Base-by-base conservation (phyloP, 345 rosid species). In the Dovyalis caffra region DNA sequence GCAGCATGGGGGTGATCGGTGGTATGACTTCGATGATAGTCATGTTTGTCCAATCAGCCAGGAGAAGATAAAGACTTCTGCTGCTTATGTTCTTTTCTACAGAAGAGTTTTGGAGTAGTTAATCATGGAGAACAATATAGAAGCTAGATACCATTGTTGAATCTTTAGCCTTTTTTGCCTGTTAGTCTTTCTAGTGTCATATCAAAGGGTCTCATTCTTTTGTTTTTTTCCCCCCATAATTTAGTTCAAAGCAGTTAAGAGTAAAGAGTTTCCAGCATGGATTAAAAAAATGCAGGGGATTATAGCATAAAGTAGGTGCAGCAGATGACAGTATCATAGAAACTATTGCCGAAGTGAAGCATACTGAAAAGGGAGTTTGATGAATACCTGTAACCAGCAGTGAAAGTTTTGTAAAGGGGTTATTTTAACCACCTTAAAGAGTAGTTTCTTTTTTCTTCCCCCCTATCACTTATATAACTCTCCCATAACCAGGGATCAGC, bases 11-110 rank as follows among this genome's bases (percentile, higher is more conserved):
- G 90, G 90, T 70, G 92, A 88, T 73, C 85, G 74, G 76, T 96
- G 99, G 99, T 93, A 89, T 23, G 95, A 93, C 79, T 96, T 96
- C 45, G 98, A 93, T 65, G 99, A 95, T 83, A 92, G 95, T 79
- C 90, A 81, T 49, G 99, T 96, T 69, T 68, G 70, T 77, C 87
- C 87, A 35, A 88, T 93, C 71, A 67, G 90, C 83, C 86, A 79
- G 82, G 97, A 96, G 71, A 93, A 92, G 85, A 90, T 96, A 79
- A 96, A 90, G 86, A 89, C 94, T 45, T 88, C 97, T 0, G 98
- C 99, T 66, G 99, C 97, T 47, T 96, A 93, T 76, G 98, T 93
- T 86, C 90, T 96, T 58, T 96, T 96, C 87, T 92, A 92, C 87
- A 88, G 92, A 90, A 95, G 98, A 82, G 86, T 92, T 62, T 49